A percentile compares a stretch with the other conserved stretches of the same genome.
phyloP scores from a whole-genome alignment of 2,329 filamentous ascomycete genomes.

The Magnaporthiopsis rhizophila region DNA sequence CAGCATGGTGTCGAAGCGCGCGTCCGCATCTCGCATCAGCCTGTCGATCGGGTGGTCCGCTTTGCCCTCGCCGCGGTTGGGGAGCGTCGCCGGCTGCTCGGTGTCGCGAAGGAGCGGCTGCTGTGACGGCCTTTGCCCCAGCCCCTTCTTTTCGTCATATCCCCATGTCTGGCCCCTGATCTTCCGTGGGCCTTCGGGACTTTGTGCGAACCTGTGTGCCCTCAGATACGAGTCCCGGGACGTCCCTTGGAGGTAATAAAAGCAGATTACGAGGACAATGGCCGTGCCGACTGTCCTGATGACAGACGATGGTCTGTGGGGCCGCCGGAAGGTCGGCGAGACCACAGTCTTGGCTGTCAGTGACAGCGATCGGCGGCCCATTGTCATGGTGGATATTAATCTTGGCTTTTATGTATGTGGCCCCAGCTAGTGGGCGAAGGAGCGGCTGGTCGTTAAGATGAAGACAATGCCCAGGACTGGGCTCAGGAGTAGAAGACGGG shows the following conservation, averaged over 20 bases:
- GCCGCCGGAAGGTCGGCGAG: constrained; percentile 27
- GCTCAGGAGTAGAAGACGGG: neutral
- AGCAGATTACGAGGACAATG: constrained; percentile 22
- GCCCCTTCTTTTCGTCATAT: neutral
- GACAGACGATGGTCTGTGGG: constrained; percentile 30
- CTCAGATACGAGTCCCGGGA: neutral
- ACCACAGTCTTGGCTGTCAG: constrained; percentile 19
- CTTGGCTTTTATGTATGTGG: too few species aligned
- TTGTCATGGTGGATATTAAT: neutral
- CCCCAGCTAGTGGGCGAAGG: too few species aligned
- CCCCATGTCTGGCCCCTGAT: neutral
- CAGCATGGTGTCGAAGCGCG: constrained; percentile 32
- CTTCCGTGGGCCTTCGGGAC: neutral
- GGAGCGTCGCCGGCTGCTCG: neutral
- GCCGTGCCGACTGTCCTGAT: constrained; percentile 28
- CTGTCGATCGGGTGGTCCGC: constrained; percentile 41
- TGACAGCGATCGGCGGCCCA: neutral
- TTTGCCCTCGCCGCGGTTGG: neutral
- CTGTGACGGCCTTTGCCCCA: constrained; percentile 1
- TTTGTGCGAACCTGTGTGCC: neutral
- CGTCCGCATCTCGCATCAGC: constrained; percentile 38
- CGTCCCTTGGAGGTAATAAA: constrained; percentile 21
- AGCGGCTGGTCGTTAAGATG: neutral
- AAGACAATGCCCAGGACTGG: neutral
- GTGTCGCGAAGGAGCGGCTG: neutral